phyloP scores from a whole-genome alignment of 176 grass and related monocot genomes.

The Eragrostis curvula region DNA sequence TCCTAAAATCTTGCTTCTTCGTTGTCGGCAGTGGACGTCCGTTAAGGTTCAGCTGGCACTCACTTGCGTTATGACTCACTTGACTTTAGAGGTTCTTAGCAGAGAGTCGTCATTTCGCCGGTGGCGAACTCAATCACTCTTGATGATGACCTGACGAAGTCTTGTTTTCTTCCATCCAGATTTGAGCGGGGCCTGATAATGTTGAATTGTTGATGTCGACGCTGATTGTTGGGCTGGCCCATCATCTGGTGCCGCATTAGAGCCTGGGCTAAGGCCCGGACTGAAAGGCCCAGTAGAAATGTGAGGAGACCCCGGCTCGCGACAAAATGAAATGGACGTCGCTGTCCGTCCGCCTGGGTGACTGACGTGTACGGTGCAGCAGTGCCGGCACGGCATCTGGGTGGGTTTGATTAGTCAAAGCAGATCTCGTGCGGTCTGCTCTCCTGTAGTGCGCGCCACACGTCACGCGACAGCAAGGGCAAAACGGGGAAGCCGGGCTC shows the following conservation, averaged over 20 bases:
- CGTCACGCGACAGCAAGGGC: background rate
- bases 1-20: too few relatives aligned
- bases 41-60: background rate
- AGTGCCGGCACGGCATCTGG: background rate
- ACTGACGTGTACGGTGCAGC: slow-evolving; percentile 32
- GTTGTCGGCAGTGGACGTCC: background rate
- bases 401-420: slow-evolving; percentile 4
- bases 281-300: too few relatives aligned
- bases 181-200: background rate
- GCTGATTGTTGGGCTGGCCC: background rate
- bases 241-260: background rate
- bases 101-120: background rate
- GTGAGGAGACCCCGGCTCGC: background rate
- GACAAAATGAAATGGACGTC: slow-evolving; percentile 10
- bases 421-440: background rate
- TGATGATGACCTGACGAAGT: background rate
- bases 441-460: slow-evolving; percentile 4
- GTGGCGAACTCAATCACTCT: background rate
- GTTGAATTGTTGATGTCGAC: background rate
- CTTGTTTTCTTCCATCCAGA: background rate
- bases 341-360: background rate
- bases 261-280: background rate
- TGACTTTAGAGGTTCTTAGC: background rate
- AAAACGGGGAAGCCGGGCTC: background rate
- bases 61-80: background rate